Base-by-base conservation (phyloP, 257 asterid genomes). In the Misopates orontium region DNA sequence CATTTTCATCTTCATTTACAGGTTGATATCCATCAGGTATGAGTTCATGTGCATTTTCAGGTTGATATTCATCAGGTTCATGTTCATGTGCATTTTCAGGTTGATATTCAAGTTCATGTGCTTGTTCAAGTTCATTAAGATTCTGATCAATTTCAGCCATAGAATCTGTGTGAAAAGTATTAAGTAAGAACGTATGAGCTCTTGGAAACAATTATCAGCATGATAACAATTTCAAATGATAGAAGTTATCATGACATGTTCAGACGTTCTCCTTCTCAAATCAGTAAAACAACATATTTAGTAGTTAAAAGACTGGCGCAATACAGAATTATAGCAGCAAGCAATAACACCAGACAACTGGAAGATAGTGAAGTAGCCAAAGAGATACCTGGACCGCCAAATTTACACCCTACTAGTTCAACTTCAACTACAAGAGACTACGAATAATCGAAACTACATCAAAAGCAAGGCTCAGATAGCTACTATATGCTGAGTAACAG, bases 81-180 rank as follows among this genome's bases (percentile, higher is more conserved):
- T 48, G 49, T 71, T 74, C 82, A 14, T 66, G 67, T 69, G 56
- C 82, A 60, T 60, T 25, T 45, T 54, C 56, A 40, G 4, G 60
- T 60, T 54, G 44, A n/a, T 0, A 54, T 22, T 55, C 76, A 1
- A 40, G 45, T 12, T 45, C 70, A 20, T 25, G 61, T 12, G 57
- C 67, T 0, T 11, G 44, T 10, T 65, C 73, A 0, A 11, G 22
- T 1, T 67, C 77, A 15, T 23, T 22, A 28, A 52, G 57, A 57
- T 36, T 74, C 68, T 71, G 86, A 68, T 82, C 83, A 71, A 79
- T 78, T 59, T 84, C 96, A 47, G 84, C 88, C 90, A 81, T 71
- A 73, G 56, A 63, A 32, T 78, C 80, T 66, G 76, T 58, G 7
- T 22, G 62, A 62, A 63, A 41, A 41, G 32, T 17, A 51, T 28